Conservation (phyloP, 1,284 basidiomycete genomes). For the Trametes polyzona region DNA sequence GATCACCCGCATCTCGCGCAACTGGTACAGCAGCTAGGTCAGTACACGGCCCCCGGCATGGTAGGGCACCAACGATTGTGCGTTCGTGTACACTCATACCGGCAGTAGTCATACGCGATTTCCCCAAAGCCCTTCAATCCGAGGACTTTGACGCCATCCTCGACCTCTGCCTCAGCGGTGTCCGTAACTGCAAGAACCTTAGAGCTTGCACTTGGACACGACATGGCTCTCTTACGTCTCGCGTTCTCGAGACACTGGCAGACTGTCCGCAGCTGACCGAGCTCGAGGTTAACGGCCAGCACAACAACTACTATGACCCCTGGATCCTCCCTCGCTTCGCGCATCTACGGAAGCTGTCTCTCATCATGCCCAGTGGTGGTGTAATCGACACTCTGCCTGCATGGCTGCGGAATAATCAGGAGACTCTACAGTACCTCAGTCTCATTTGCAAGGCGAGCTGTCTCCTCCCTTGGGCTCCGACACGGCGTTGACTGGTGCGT, state of each 20-base stretch:
- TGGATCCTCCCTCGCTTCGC: constrained; percentile 50
- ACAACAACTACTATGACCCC: constrained; percentile 57
- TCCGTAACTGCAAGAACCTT: constrained; percentile 65
- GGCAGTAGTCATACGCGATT: constrained; percentile 62
- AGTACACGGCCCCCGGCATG: too few species aligned
- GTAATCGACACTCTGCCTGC: constrained; percentile 52
- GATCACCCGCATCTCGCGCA: constrained; percentile 52
- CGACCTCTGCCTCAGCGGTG: constrained; percentile 47
- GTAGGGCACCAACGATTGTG: too few species aligned
- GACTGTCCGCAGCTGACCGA: constrained; percentile 47
- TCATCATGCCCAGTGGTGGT: constrained; percentile 70
- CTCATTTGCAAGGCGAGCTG: constrained; percentile 66
- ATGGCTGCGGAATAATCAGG: constrained; percentile 53
- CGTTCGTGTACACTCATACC: too few species aligned
- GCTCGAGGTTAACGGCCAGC: constrained; percentile 72
- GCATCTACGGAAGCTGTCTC: constrained; percentile 45
- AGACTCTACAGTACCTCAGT: constrained; percentile 55
- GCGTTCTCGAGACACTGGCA: constrained; percentile 55
- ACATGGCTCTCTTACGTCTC: constrained; percentile 66
- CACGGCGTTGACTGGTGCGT: constrained; percentile 4
- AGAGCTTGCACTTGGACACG: constrained; percentile 73
- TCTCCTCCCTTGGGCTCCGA: background rate
- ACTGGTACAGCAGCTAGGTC: constrained; percentile 59
- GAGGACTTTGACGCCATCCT: constrained; percentile 39
- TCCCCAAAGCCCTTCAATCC: constrained; percentile 53